These are phyloP conservation scores for Phytophthora tentaculata DNA, from an alignment of 352 stramenopile genomes.

Conservation along the genomic window DNA sequence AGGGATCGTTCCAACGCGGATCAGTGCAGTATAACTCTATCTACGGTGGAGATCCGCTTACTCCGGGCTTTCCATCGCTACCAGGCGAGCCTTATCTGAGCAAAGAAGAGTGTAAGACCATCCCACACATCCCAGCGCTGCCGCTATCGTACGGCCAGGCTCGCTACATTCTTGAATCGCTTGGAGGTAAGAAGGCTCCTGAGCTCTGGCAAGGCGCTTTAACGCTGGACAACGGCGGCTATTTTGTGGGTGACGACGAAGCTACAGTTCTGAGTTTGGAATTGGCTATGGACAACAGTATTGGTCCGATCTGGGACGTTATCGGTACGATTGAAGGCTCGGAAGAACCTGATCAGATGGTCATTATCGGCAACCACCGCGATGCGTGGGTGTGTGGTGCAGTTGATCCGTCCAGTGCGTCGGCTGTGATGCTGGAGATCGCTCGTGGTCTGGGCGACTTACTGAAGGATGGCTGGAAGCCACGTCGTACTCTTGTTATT, in stretches of 20 bases:
- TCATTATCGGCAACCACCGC: slow-evolving; percentile 92
- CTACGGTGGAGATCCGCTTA: slow-evolving; percentile 73
- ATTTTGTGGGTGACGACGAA: slow-evolving; percentile 76
- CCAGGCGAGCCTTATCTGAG: slow-evolving; percentile 45
- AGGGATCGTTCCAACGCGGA: slow-evolving; percentile 84
- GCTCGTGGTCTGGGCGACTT: slow-evolving; percentile 73
- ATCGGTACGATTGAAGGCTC: slow-evolving; percentile 66
- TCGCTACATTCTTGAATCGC: slow-evolving; percentile 66
- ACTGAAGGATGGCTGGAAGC: slow-evolving; percentile 71
- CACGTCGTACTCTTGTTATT: slow-evolving; percentile 80
- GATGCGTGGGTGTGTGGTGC: slow-evolving; percentile 86
- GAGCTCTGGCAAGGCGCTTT: slow-evolving; percentile 70
- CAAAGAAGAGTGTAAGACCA: slow-evolving; percentile 53
- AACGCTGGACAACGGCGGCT: slow-evolving; percentile 52
- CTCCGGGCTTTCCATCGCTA: slow-evolving; percentile 53
- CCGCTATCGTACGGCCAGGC: slow-evolving; percentile 88
- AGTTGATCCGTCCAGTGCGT: slow-evolving; percentile 76
- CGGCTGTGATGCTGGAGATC: slow-evolving; percentile 84
- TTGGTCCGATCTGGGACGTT: slow-evolving; percentile 65
- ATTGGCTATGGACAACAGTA: slow-evolving; percentile 78
- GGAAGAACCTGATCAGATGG: slow-evolving; percentile 62
- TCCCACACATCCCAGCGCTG: slow-evolving; percentile 45
- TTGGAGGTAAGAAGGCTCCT: slow-evolving; percentile 66
- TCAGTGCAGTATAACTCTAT: slow-evolving; percentile 86
- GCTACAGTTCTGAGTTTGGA: slow-evolving; percentile 69